These are phyloP conservation scores for Ogataea haglerorum DNA, from an alignment of 805 yeast species.

Conservation along the genomic window DNA sequence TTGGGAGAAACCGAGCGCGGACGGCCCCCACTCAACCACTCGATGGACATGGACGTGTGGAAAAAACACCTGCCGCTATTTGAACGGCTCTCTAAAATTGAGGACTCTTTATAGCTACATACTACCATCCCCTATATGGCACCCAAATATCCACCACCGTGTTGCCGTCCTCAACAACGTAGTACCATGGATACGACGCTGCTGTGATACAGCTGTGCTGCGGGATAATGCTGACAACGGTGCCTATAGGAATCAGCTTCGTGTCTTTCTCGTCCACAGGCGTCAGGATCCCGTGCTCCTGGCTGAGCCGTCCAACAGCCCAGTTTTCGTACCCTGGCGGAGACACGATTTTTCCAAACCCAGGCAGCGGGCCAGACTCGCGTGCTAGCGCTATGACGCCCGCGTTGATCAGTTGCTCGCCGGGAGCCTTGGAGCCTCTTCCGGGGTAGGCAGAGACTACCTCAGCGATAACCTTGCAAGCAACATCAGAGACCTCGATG, in stretches of 20 bases:
- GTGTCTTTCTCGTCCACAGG: conserved; percentile 36
- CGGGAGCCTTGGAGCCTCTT: conserved; percentile 48
- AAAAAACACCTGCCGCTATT: conserved; percentile 19
- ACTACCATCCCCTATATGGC: conserved; percentile 57
- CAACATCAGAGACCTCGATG: conserved; percentile 41
- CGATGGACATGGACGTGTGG: conserved; percentile 32
- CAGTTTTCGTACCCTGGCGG: conserved; percentile 49
- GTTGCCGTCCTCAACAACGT: conserved; percentile 46
- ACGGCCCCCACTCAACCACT: conserved; percentile 44
- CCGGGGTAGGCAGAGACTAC: conserved; percentile 57
- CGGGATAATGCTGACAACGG: conserved; percentile 53
- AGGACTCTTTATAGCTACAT: conserved; percentile 13
- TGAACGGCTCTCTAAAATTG: conserved; percentile 11
- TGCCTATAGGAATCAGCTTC: conserved; percentile 49
- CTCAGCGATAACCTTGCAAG: conserved; percentile 54
- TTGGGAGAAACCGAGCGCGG: conserved; percentile 34
- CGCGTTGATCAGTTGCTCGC: conserved; percentile 65
- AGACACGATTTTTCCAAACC: conserved; percentile 45
- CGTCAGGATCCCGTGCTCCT: conserved; percentile 75
- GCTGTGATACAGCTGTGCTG: conserved; percentile 77
- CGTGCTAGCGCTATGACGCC: conserved; percentile 70
- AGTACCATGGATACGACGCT: conserved; percentile 56
- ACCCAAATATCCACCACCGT: conserved; percentile 60
- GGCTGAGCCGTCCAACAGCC: conserved; percentile 66
- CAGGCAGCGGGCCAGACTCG: conserved; percentile 59